Evolutionary conservation across 495 filamentous ascomycete species (phyloP).

Genomic region (Aspergillus biplanus): DNA sequence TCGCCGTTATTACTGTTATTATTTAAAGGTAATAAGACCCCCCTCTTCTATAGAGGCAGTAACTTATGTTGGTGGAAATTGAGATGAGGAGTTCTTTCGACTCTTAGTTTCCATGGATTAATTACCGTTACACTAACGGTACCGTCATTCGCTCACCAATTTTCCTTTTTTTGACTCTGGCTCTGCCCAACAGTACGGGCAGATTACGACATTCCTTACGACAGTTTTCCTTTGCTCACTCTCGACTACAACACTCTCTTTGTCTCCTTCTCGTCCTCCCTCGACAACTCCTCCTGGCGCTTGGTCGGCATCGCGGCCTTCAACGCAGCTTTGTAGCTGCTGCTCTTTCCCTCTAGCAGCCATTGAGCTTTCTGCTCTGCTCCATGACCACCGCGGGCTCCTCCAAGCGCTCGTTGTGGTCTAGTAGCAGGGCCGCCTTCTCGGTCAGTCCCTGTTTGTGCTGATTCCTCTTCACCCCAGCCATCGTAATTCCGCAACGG

Average conservation of each 20-base stretch:
- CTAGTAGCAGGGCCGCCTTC: constrained; percentile 22
- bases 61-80: not conserved
- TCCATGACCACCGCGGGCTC: constrained; percentile 29
- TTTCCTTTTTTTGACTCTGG: not conserved
- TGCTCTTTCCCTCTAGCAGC: constrained; percentile 12
- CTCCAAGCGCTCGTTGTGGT: constrained; percentile 29
- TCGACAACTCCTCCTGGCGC: constrained; percentile 3
- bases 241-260: constrained; percentile 2
- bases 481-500: constrained; percentile 31
- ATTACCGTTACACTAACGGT: constrained; percentile 3
- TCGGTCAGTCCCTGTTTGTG: constrained; percentile 7
- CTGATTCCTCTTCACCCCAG: constrained; percentile 26
- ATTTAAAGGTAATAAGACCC: not conserved
- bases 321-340: constrained; percentile 6
- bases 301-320: constrained; percentile 9
- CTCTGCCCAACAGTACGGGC: constrained; percentile 15
- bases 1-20: not conserved
- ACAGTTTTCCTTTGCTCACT: not conserved
- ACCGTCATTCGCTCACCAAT: constrained; percentile 1
- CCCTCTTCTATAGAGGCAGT: not conserved
- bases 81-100: not conserved
- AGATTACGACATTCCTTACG: constrained; percentile 9
- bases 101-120: constrained; percentile 4
- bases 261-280: not conserved
- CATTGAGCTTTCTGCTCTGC: constrained; percentile 25